Evolutionary conservation across 192 early-diverging fungal species (phyloP).

Genomic region (Haplosporangium gracile): DNA sequence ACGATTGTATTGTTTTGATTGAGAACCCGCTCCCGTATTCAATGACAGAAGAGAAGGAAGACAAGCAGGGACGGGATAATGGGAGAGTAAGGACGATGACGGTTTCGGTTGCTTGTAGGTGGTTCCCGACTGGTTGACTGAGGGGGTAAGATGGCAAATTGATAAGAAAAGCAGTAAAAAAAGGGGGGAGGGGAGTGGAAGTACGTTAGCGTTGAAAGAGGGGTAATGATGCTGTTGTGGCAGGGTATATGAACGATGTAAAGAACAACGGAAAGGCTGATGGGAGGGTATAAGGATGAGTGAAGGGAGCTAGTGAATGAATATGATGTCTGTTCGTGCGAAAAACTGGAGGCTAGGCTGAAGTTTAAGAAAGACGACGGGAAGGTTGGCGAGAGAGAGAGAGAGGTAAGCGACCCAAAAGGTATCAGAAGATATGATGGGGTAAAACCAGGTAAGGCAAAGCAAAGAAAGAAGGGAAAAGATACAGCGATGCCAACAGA

Average conservation of each 20-base stretch:
- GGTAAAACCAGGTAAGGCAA: neutral
- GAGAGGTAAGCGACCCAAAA: neutral
- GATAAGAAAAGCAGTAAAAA: neutral
- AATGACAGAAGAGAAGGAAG: neutral
- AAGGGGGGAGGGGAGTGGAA: neutral
- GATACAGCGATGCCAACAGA: neutral
- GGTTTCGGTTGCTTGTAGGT: neutral
- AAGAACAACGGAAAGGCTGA: no score
- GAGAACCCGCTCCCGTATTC: neutral
- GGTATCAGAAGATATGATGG: no score
- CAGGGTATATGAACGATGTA: neutral
- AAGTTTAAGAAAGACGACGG: neutral
- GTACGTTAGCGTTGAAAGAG: neutral
- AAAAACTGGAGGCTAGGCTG: neutral
- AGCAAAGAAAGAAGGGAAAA: neutral
- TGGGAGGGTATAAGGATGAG: neutral
- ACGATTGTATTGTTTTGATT: neutral
- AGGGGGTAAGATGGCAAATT: neutral
- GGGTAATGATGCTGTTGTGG: neutral
- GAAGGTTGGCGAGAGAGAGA: neutral
- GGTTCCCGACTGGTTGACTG: neutral
- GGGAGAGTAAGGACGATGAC: neutral
- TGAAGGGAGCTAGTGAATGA: neutral
- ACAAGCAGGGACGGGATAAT: constrained; percentile 1
- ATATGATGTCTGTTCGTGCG: neutral